These are phyloP conservation scores for Candida tropicalis DNA, from an alignment of 1,139 yeast genomes.

Conservation along the genomic window DNA sequence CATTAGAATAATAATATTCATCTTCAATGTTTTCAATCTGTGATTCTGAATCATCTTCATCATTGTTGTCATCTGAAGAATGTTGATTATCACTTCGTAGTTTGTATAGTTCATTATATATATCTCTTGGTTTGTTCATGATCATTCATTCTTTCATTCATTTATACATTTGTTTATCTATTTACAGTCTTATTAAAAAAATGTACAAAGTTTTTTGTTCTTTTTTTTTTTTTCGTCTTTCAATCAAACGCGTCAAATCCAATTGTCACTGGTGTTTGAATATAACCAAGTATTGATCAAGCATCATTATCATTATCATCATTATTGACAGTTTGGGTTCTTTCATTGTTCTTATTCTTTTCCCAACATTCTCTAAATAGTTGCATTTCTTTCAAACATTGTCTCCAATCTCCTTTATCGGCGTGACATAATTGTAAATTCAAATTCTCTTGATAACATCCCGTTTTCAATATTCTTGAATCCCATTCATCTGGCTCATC, in stretches of 20 bases:
- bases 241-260: too few species aligned
- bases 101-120: background rate
- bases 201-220: too few species aligned
- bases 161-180: background rate
- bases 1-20: conserved; percentile 4
- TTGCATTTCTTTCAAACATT: conserved; percentile 67
- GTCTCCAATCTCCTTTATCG: conserved; percentile 79
- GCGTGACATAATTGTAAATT: conserved; percentile 75
- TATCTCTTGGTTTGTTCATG: background rate
- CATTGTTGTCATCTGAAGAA: background rate
- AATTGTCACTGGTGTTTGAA: too few species aligned
- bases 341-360: conserved; percentile 53
- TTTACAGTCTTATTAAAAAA: too few species aligned
- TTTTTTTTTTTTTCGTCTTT: background rate
- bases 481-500: conserved; percentile 80
- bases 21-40: conserved; percentile 5
- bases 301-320: conserved; percentile 13
- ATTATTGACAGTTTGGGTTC: conserved; percentile 54
- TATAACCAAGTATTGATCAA: too few species aligned
- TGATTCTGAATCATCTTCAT: background rate
- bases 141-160: too few species aligned
- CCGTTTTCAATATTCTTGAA: conserved; percentile 68
- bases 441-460: conserved; percentile 71
- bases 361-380: conserved; percentile 74
- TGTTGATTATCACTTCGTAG: background rate